Evolutionary conservation across 176 grass and related monocot species (phyloP), one percentile per base, ranked within the genome.

Genomic region (Rhynchospora breviuscula): DNA sequence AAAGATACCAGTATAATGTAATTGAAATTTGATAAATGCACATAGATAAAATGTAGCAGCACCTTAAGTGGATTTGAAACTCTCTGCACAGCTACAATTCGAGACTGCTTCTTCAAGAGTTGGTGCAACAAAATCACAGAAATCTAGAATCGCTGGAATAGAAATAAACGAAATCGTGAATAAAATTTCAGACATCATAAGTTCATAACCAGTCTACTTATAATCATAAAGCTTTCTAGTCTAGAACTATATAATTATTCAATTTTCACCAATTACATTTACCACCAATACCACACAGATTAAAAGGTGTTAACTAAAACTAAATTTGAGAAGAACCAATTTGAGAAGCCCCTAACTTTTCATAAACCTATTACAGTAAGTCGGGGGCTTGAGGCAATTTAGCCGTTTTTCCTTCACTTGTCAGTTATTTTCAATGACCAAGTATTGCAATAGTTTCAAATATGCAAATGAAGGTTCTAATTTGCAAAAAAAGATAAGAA

Each of bases 21-120:
- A n/a, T n/a, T n/a, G n/a, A n/a, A n/a, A n/a, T n/a, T n/a, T n/a
- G n/a, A 29, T 29, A 29, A 29, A 29, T 29, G 26, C 17, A n/a
- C 63, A 25, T 31, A 56, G 45, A 21, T 49, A 75, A n/a, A 31
- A 33, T 31, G 33, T 78, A 46, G 49, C 1, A 58, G 68, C 80
- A 80, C 90, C 90, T 93, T 92, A 87, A 96, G 6, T 96, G 91
- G 87, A 85, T 95, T 81, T 14, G 87, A 92, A 85, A 99, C 88
- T 85, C 88, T 83, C 67, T 89, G 61, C 65, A 93, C 89, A 89
- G 93, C 93, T 86, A 88, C 80, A 85, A 87, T 63, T 3, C 97
- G 89, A 80, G 91, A 99, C 83, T 90, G 90, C 86, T 84, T 99
- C 97, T 86, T 96, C 93, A 47, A 87, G 73, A 82, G 97, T 96